Evolutionary conservation across 2,329 filamentous ascomycete genomes (phyloP).

Genomic region (Penicillium sp.): DNA sequence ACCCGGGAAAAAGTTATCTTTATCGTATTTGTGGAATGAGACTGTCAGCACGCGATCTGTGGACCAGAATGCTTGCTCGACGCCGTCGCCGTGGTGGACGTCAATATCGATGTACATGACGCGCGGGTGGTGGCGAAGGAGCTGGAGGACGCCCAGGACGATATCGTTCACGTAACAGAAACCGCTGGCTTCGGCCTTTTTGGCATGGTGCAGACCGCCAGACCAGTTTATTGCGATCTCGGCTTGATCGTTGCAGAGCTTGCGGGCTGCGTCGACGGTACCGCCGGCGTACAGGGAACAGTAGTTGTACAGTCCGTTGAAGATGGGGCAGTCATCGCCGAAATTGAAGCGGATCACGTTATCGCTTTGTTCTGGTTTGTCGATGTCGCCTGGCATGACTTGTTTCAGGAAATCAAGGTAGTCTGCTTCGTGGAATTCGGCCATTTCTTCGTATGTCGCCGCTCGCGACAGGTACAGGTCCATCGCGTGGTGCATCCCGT

Average conservation of each 20-base stretch:
- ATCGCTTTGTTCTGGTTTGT: slow-evolving; percentile 60
- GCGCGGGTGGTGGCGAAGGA: slow-evolving; percentile 76
- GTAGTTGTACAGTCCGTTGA: slow-evolving; percentile 93
- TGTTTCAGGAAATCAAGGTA: slow-evolving; percentile 86
- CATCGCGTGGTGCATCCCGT: slow-evolving; percentile 96
- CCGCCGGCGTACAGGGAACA: slow-evolving; percentile 91
- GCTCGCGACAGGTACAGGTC: slow-evolving; percentile 83
- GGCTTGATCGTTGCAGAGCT: slow-evolving; percentile 80
- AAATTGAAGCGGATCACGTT: slow-evolving; percentile 73
- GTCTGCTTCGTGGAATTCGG: slow-evolving; percentile 80
- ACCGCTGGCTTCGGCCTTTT: slow-evolving; percentile 87
- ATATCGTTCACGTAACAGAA: slow-evolving; percentile 99
- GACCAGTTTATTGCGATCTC: slow-evolving; percentile 99
- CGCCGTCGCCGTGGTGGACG: slow-evolving; percentile 87
- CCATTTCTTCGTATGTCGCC: slow-evolving; percentile 84
- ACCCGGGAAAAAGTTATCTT: slow-evolving; percentile 80
- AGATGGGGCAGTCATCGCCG: slow-evolving; percentile 92
- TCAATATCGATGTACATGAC: slow-evolving; percentile 96
- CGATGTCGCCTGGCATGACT: slow-evolving; percentile 69
- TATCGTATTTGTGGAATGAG: slow-evolving; percentile 96
- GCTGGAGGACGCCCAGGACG: slow-evolving; percentile 85
- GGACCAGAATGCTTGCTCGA: slow-evolving; percentile 88
- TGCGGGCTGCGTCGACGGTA: slow-evolving; percentile 85
- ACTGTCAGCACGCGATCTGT: slow-evolving; percentile 89
- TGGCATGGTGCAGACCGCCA: slow-evolving; percentile 92